Base-by-base conservation (phyloP, 768 basidiomycete genomes). In the Agaricus sinodeliciosus region DNA sequence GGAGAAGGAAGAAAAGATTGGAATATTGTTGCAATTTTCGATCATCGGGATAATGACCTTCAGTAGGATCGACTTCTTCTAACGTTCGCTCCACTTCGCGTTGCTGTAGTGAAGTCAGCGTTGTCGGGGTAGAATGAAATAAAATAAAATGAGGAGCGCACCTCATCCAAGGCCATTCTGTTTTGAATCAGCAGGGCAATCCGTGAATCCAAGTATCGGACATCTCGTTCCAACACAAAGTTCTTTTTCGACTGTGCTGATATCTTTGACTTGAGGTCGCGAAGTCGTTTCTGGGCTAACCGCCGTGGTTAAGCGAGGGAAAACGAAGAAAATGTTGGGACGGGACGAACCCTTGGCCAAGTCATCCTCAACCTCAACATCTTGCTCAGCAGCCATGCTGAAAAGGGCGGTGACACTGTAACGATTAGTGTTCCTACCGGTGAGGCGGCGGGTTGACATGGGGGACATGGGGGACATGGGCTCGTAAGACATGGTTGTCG, bases 161-260 rank as follows among this genome's bases (percentile, higher is more conserved):
- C 90, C 75, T 95, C 94, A 60, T 96, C 94, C 54, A 90, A 79
- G 44, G 90, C 94, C 91, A 98, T 96, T 58, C 94, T 82, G 67
- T 99, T 98, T 72, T 97, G 94, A 62, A 99, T 99, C 60, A 99
- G 80, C 37, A 99, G 76, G 9, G 95, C 96, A 63, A 99, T 99
- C 50, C 96, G 81, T 35, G 90, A 91, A 74, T 99, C 96, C 40
- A 99, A 84, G 68, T 98, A 99, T 47, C 96, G 87, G 31, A 99
- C 96, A 68, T 99, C 96, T 42, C 96, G 87, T 68, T 99, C 96
- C 9, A 99, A 81, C 37, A 99, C 96, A 62, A 99, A 99, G 73
- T 99, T 99, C 83, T 97, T 98, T 80, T 99, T 99, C 50, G 92
- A 94, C 72, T 98, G 96, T 0, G 93, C 89, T 12, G 96, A 98